Evolutionary conservation across 2,329 filamentous ascomycete genomes (phyloP), one percentile per base, ranked within the genome.

Genomic region (Sporothrix euskadiensis): DNA sequence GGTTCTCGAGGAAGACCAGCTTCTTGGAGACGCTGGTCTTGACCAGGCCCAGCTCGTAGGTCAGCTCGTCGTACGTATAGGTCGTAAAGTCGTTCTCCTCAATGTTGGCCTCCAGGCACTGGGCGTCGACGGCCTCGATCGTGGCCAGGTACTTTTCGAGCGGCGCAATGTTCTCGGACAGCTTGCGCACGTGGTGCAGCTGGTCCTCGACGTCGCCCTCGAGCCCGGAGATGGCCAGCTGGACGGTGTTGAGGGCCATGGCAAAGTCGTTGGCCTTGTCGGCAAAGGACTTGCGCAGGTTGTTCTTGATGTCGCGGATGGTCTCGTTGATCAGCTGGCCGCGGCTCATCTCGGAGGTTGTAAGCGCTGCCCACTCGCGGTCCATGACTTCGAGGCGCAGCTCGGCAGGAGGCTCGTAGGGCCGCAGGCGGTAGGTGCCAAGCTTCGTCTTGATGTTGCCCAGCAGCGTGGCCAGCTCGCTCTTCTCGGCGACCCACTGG

Each of bases 71-170:
- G 81, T 98, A 96, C 10, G 95, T 97, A 83, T 98, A 98, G 9
- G 95, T 98, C n/a, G 96, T 99, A 82, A 96, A 98, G 84, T 99
- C 96, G 82, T 99, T 99, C 80, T 99, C 96, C 82, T 99, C 96
- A 76, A 99, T 98, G 81, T 99, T 98, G 75, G 96, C 96, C 84
- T 98, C 95, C 74, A 91, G 88, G 81, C 96, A 99, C 83, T 97
- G 94, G 76, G 90, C 89, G 79, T 98, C 94, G 66, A 98, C 88
- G 12, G 89, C 89, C 16, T 90, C 92, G 79, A 99, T 98, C 76
- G 94, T 92, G 76, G 93, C 90, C 56, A 99, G 87, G 80, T 97
- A 99, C 74, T 92, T 89, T 78, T 98, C 94, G n/a, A 99, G 87
- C 3, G 95, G 95, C 9, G 93, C 88, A 14, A 99, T 85, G 79